Base-by-base conservation (phyloP, 306 rosid genomes). In the Albizia julibrissin region DNA sequence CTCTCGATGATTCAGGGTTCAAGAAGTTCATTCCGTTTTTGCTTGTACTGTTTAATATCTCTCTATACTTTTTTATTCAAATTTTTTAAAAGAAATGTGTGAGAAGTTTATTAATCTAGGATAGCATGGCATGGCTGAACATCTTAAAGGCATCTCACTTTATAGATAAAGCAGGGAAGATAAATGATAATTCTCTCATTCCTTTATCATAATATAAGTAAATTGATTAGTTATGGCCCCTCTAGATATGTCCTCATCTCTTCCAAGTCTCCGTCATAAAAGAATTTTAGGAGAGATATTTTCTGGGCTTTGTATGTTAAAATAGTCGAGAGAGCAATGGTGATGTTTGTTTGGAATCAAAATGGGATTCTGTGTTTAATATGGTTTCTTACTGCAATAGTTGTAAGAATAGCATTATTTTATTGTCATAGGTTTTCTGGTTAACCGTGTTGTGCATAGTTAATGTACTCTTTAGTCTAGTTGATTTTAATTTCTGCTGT, bases 391-490 rank as follows among this genome's bases (percentile, higher is more conserved):
- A 22, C 65, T 10, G 31, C 27, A 11, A 69, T 29, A 22, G 15
- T 42, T 70, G 37, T 6, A 56, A 33, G 50, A 24, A 29, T 70
- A 40, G 33, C 37, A 43, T 70, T 5, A 39, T 42, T 70, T n/a
- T 37, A 42, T 43, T 74, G 16, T 79, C 50, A 24, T 52, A 16
- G 65, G 52, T 71, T 69, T 71, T 62, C 44, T 26, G n/a, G 76
- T 5, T 64, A 76, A 27, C 19, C 70, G 81, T 40, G 68, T 12
- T 52, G 27, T 62, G 58, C 56, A 33, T 4, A 24, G 43, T 29
- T 31, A 66, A 33, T 64, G 40, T 29, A 13, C 40, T 27, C 8
- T 26, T 61, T 13, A 10, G 33, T 59, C 18, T 24, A 1, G 19
- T 62, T 64, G 8, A 14, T 64, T 61, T 61, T 26, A 61, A 26